Conservation (phyloP, 2,329 filamentous ascomycete species). For the Hypoxylon sp. region DNA sequence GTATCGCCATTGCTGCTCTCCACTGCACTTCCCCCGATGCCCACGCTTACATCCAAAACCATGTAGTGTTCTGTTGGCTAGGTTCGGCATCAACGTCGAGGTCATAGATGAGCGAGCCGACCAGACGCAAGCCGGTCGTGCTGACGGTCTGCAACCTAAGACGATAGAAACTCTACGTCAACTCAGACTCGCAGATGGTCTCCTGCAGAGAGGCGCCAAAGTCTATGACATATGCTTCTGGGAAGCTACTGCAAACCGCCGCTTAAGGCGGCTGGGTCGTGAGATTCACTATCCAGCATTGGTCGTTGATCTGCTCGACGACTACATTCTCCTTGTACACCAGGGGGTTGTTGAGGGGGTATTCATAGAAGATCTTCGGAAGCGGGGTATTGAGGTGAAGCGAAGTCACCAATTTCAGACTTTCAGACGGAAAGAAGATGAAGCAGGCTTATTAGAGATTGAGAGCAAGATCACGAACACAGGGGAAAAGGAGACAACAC, state of each 20-base stretch:
- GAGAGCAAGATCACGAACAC: conserved; percentile 58
- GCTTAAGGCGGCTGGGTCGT: conserved; percentile 73
- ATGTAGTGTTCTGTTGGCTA: conserved; percentile 65
- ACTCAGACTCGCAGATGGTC: conserved; percentile 78
- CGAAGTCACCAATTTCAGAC: conserved; percentile 76
- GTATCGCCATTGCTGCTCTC: background rate
- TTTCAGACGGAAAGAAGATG: conserved; percentile 63
- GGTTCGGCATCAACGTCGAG: conserved; percentile 75
- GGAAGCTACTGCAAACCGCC: conserved; percentile 67
- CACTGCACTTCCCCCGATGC: background rate
- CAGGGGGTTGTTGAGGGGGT: conserved; percentile 83
- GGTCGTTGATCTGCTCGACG: conserved; percentile 68
- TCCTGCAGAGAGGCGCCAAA: conserved; percentile 76
- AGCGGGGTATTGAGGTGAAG: conserved; percentile 73
- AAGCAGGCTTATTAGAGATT: conserved; percentile 54
- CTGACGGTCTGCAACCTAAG: conserved; percentile 81
- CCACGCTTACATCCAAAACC: conserved; percentile 36
- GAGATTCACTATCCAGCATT: conserved; percentile 77
- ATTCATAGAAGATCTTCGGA: conserved; percentile 77
- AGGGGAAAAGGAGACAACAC: conserved; percentile 59
- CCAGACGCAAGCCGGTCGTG: conserved; percentile 75
- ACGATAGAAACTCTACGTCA: conserved; percentile 83
- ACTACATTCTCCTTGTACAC: conserved; percentile 73
- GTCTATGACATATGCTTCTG: conserved; percentile 84
- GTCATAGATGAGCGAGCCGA: conserved; percentile 79